Percentiles rank a stretch among this genome's conserved stretches.
Conservation (phyloP, 768 basidiomycete species). For the Naganishia kalamii region DNA sequence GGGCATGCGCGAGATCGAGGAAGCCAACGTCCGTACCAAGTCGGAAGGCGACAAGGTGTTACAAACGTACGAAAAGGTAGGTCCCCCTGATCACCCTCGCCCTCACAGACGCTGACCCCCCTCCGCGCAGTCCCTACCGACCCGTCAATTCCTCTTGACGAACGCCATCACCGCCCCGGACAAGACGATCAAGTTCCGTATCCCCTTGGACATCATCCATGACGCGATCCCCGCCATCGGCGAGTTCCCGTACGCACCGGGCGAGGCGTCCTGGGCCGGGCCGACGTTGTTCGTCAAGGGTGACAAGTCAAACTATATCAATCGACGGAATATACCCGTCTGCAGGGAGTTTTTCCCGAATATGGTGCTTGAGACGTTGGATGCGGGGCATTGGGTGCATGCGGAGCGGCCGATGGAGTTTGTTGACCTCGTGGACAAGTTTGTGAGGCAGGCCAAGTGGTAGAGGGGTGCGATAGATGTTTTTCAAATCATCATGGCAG, state of each 20-base stretch:
- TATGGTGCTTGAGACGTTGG: conserved; percentile 58
- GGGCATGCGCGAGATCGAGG: conserved; percentile 69
- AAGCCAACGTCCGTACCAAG: conserved; percentile 55
- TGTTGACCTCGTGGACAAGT: conserved; percentile 46
- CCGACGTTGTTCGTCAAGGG: conserved; percentile 72
- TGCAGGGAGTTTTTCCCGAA: conserved; percentile 68
- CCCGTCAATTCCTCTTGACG: conserved; percentile 78
- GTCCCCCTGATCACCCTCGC: conserved; percentile 25
- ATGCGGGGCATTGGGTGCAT: conserved; percentile 87
- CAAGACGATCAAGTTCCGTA: conserved; percentile 58
- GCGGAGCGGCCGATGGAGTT: conserved; percentile 60
- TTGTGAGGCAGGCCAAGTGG: conserved; percentile 31
- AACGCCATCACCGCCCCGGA: conserved; percentile 57
- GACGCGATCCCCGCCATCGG: conserved; percentile 63
- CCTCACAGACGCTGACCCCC: not conserved
- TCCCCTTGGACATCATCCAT: conserved; percentile 65
- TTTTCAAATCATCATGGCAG: not conserved
- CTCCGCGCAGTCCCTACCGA: conserved; percentile 57
- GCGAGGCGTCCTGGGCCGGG: conserved; percentile 54
- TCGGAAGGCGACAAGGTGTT: conserved; percentile 66
- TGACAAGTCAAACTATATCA: conserved; percentile 71
- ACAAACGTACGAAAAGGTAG: conserved; percentile 58
- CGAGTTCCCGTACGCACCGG: conserved; percentile 64
- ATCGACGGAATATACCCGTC: conserved; percentile 59
- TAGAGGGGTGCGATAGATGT: no score